These are phyloP conservation scores for Neurospora sp. DNA, from an alignment of 2,329 filamentous ascomycete genomes.

Conservation along the genomic window DNA sequence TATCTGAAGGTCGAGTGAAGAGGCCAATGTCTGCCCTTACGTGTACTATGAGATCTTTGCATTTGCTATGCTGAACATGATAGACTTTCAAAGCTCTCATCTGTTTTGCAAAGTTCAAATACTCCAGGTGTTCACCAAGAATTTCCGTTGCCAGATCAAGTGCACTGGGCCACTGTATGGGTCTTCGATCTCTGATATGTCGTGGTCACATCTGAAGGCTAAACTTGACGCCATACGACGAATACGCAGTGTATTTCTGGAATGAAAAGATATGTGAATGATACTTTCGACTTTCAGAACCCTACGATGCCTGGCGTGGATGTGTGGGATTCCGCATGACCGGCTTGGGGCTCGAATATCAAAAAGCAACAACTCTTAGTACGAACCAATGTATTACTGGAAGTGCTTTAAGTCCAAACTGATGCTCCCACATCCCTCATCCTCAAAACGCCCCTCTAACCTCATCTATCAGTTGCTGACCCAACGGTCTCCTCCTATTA, in stretches of 20 bases:
- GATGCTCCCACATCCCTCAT: neutral
- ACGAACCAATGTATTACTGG: neutral
- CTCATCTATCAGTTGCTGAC: constrained; percentile 53
- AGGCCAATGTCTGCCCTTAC: too few relatives aligned
- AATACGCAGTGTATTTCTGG: too few relatives aligned
- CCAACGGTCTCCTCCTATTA: constrained; percentile 47
- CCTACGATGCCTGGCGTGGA: neutral
- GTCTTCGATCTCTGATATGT: too few relatives aligned
- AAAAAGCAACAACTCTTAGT: neutral
- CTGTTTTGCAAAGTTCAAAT: neutral
- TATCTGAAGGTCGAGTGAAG: too few relatives aligned
- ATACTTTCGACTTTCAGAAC: too few relatives aligned
- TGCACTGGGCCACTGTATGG: neutral
- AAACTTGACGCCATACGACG: neutral
- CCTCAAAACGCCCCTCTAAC: constrained; percentile 39
- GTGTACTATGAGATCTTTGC: too few relatives aligned
- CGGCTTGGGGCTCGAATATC: neutral
- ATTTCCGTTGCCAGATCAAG: neutral
- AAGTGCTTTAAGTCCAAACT: neutral
- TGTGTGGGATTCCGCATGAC: neutral
- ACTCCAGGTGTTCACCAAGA: neutral
- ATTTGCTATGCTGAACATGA: too few relatives aligned
- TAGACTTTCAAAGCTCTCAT: neutral
- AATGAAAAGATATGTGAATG: too few relatives aligned
- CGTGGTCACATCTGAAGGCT: neutral